Evolutionary conservation across 2,329 filamentous ascomycete species (phyloP), one percentile per base, ranked within the genome.

Genomic region (Aulographum hederae): DNA sequence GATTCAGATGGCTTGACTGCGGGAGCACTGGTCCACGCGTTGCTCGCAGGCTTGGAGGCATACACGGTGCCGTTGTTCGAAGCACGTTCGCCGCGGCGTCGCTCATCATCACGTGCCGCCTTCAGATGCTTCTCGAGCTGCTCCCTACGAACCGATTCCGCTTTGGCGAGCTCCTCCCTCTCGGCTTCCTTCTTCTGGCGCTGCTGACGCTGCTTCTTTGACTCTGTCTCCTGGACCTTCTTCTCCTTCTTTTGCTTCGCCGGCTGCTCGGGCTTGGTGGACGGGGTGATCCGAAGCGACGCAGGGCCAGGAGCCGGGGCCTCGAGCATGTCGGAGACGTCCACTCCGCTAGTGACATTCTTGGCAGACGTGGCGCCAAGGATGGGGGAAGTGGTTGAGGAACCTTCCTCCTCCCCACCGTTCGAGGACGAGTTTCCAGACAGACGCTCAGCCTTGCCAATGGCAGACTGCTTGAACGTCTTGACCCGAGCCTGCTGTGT

Each of bases 121-220:
- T 86, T 73, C 34, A 84, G 84, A 37, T 68, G 66, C 39, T 84
- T 78, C 40, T 82, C 72, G 60, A 93, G 85, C 51, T 78, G 75
- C 60, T 94, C 84, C 45, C 80, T 63, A 37, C 79, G 63, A 23
- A 61, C 60, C 58, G 81, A 79, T 47, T 85, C 76, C 46, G 79
- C 66, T 47, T 73, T 69, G 58, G 94, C 85, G 1, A 77, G 71
- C 43, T 79, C 77, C 48, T 85, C 76, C 18, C 78, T 73, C 35
- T 69, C 65, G 18, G 65, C 61, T 63, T 81, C 89, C 46, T 73
- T 73, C 35, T 73, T 76, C 56, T 93, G 84, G 23, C 69, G 73
- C 71, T 93, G 89, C 61, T 94, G 85, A 37, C 84, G 75, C 61
- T 92, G 81, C 65, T 94, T 94, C 76, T 94, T 94, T 14, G 77